Conservation (phyloP, 2,329 filamentous ascomycete species). For the Botrytis porri region DNA sequence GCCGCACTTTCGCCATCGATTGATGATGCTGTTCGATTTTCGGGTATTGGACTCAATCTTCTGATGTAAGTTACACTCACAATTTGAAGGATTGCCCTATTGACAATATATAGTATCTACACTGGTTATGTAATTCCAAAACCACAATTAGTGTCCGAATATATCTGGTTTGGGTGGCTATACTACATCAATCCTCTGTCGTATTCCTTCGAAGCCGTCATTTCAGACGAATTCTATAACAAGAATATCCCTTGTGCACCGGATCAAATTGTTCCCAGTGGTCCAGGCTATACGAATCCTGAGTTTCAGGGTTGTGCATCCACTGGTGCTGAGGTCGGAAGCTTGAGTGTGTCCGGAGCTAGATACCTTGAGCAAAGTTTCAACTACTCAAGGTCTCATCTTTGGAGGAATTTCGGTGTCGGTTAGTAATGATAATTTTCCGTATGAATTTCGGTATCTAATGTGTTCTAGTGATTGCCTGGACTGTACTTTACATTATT, state of each 20-base stretch:
- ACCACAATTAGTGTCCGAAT: conserved; percentile 53
- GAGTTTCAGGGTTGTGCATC: conserved; percentile 61
- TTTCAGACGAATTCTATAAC: conserved; percentile 59
- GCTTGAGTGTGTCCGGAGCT: conserved; percentile 49
- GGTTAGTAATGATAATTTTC: conserved; percentile 19
- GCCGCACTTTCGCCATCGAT: conserved; percentile 62
- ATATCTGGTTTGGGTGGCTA: conserved; percentile 66
- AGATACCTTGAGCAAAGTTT: conserved; percentile 55
- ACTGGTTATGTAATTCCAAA: conserved; percentile 68
- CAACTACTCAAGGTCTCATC: conserved; percentile 53
- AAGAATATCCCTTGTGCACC: conserved; percentile 56
- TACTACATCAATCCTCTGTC: conserved; percentile 45
- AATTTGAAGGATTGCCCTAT: background rate
- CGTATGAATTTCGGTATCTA: background rate
- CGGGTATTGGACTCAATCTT: conserved; percentile 59
- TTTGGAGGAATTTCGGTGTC: conserved; percentile 66
- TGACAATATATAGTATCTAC: conserved; percentile 45
- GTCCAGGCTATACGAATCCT: conserved; percentile 50
- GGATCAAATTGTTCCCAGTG: conserved; percentile 56
- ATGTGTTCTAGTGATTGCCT: conserved; percentile 57
- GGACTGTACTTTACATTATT: conserved; percentile 69
- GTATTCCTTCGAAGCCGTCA: conserved; percentile 62
- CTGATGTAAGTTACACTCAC: conserved; percentile 42
- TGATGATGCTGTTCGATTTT: conserved; percentile 63
- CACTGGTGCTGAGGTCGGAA: conserved; percentile 53